Conservation (phyloP, 345 rosid species). For the Boechera divaricarpa region DNA sequence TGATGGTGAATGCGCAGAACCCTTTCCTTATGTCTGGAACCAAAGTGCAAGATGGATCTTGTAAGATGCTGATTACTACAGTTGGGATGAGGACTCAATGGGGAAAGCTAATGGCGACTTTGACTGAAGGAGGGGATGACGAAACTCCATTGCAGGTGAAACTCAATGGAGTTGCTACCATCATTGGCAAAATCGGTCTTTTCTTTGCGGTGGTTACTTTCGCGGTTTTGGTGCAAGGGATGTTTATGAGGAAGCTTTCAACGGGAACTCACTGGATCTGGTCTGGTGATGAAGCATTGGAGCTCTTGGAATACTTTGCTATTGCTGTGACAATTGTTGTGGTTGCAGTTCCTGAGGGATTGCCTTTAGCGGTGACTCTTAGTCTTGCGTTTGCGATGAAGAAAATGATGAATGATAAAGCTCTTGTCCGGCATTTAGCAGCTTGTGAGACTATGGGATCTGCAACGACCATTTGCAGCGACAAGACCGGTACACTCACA, state of each 20-base stretch:
- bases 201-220: conserved; percentile 85
- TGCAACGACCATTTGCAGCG: conserved; percentile 92
- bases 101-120: conserved; percentile 96
- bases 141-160: conserved; percentile 97
- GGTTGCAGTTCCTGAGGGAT: conserved; percentile 96
- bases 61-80: conserved; percentile 87
- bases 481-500: conserved; percentile 92
- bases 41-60: conserved; percentile 88
- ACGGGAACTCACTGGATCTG: conserved; percentile 61
- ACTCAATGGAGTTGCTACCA: conserved; percentile 90
- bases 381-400: conserved; percentile 98
- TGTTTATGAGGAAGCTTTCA: conserved; percentile 61
- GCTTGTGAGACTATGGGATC: conserved; percentile 99
- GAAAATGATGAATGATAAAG: conserved; percentile 98
- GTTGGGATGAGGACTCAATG: conserved; percentile 99
- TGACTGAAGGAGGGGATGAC: conserved; percentile 94
- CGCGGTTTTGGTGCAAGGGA: conserved; percentile 81
- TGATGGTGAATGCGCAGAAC: conserved; percentile 62
- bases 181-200: conserved; percentile 85
- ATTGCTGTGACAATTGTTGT: conserved; percentile 94
- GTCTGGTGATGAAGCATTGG: conserved; percentile 82
- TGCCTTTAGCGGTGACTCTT: conserved; percentile 94
- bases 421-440: conserved; percentile 90
- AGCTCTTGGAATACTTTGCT: conserved; percentile 82
- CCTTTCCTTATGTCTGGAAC: conserved; percentile 94